Percentiles rank a stretch among this genome's conserved stretches.
phyloP scores from a whole-genome alignment of 352 stramenopile genomes.

The Phytophthora litchii region DNA sequence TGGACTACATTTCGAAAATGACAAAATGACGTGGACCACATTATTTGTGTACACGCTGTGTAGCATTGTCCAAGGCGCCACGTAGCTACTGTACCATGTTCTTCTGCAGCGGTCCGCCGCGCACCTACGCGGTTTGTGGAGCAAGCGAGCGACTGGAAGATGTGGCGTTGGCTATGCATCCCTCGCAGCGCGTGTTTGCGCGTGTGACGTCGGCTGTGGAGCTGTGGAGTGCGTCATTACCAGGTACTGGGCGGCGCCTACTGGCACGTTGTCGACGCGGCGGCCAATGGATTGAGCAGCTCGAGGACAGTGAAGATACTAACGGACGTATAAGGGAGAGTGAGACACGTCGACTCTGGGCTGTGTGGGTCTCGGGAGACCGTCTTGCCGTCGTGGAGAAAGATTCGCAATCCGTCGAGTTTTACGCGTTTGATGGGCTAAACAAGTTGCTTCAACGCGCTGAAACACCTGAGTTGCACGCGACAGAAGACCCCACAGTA shows the following conservation, averaged over 20 bases:
- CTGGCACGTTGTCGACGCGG: slow-evolving; percentile 42
- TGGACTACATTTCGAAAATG: not conserved
- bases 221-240: slow-evolving; percentile 58
- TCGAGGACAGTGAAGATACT: slow-evolving; percentile 1
- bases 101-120: slow-evolving; percentile 75
- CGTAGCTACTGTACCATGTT: slow-evolving; percentile 56
- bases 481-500: slow-evolving; percentile 1
- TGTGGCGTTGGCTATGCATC: slow-evolving; percentile 62
- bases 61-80: slow-evolving; percentile 5
- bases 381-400: slow-evolving; percentile 72
- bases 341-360: slow-evolving; percentile 44
- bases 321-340: slow-evolving; percentile 21
- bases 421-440: slow-evolving; percentile 74
- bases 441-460: slow-evolving; percentile 23
- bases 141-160: slow-evolving; percentile 41
- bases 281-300: slow-evolving; percentile 30
- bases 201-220: slow-evolving; percentile 53
- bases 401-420: slow-evolving; percentile 62
- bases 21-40: not conserved
- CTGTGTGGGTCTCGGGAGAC: slow-evolving; percentile 57
- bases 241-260: slow-evolving; percentile 35
- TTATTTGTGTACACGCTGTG: not conserved
- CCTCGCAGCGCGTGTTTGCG: slow-evolving; percentile 55
- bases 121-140: slow-evolving; percentile 47
- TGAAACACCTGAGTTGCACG: slow-evolving; percentile 10